Percentiles rank a stretch among this genome's conserved stretches.
These are phyloP conservation scores for Fraxinus anomala DNA, from an alignment of 257 asterid genomes.

Conservation along the genomic window DNA sequence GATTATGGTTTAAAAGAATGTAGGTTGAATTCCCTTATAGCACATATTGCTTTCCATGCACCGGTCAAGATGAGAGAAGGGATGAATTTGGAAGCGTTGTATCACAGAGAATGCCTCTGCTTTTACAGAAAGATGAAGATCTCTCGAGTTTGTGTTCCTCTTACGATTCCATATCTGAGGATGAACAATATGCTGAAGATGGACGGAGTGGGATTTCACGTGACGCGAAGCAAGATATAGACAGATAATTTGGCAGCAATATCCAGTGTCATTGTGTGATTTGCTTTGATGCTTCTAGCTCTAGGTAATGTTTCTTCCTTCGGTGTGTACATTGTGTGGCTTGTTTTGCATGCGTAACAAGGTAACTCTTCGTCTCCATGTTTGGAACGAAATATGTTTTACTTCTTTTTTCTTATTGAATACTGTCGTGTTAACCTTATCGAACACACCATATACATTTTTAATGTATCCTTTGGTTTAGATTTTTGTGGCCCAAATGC, in stretches of 20 bases:
- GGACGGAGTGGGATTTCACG: conserved; percentile 27
- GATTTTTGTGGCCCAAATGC: background rate
- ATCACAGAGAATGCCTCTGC: conserved; percentile 57
- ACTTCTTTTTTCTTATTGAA: background rate
- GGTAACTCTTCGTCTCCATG: conserved; percentile 36
- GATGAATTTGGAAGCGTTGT: conserved; percentile 31
- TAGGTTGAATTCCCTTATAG: background rate
- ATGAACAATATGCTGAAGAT: conserved; percentile 44
- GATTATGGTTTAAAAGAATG: too few species aligned
- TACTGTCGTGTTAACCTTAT: background rate
- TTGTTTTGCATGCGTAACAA: conserved; percentile 75
- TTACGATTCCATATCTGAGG: conserved; percentile 51
- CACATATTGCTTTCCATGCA: conserved; percentile 28
- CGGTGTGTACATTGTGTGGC: conserved; percentile 86
- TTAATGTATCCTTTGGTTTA: background rate
- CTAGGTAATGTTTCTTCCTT: conserved; percentile 72
- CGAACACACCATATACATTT: background rate
- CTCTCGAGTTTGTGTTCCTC: conserved; percentile 56
- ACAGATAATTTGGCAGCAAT: conserved; percentile 38
- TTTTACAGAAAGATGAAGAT: conserved; percentile 58
- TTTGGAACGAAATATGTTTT: background rate
- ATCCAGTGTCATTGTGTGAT: conserved; percentile 60
- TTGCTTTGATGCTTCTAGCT: conserved; percentile 83
- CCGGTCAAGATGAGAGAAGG: conserved; percentile 32
- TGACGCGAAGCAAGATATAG: conserved; percentile 43